These are phyloP conservation scores for Rostrohypoxylon terebratum DNA, from an alignment of 495 filamentous ascomycete genomes.

Conservation along the genomic window DNA sequence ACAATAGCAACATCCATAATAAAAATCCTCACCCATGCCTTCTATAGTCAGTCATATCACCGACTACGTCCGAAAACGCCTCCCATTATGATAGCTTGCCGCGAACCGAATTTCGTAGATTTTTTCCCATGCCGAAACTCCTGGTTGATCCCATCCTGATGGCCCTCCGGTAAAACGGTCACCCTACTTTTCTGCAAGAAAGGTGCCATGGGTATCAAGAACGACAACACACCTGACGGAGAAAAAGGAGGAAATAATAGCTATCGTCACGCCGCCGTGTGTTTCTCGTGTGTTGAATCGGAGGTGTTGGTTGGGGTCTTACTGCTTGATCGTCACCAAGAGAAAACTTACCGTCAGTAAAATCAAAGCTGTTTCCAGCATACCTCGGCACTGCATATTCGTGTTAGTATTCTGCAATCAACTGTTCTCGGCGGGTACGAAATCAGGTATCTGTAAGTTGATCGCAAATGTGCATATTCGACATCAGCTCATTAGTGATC, in stretches of 20 bases:
- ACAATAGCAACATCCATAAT: slow-evolving; percentile 4
- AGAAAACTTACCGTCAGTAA: slow-evolving; percentile 44
- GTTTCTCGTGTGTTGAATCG: neutral
- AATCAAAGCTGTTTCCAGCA: slow-evolving; percentile 20
- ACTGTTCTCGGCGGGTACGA: slow-evolving; percentile 4
- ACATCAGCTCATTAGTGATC: slow-evolving; percentile 38
- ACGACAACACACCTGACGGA: slow-evolving; percentile 22
- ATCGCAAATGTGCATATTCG: slow-evolving; percentile 23
- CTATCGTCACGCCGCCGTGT: slow-evolving; percentile 13
- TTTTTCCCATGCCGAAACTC: slow-evolving; percentile 41
- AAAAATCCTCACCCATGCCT: slow-evolving; percentile 1
- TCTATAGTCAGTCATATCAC: slow-evolving; percentile 13
- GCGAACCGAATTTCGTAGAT: slow-evolving; percentile 1
- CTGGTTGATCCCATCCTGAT: slow-evolving; percentile 9
- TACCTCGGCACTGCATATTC: slow-evolving; percentile 33
- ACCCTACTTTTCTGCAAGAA: slow-evolving; percentile 24
- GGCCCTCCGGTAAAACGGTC: slow-evolving; percentile 4
- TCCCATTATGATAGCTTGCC: slow-evolving; percentile 14
- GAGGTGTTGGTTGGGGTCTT: slow-evolving; percentile 1
- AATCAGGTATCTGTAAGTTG: slow-evolving; percentile 30
- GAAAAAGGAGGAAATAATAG: slow-evolving; percentile 9
- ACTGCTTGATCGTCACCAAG: slow-evolving; percentile 22
- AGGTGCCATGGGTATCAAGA: slow-evolving; percentile 43
- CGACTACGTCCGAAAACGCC: slow-evolving; percentile 19
- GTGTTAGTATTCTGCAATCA: slow-evolving; percentile 45